Base-by-base conservation (phyloP, 108 stramenopile genomes). In the Nitzschia inconspicua region DNA sequence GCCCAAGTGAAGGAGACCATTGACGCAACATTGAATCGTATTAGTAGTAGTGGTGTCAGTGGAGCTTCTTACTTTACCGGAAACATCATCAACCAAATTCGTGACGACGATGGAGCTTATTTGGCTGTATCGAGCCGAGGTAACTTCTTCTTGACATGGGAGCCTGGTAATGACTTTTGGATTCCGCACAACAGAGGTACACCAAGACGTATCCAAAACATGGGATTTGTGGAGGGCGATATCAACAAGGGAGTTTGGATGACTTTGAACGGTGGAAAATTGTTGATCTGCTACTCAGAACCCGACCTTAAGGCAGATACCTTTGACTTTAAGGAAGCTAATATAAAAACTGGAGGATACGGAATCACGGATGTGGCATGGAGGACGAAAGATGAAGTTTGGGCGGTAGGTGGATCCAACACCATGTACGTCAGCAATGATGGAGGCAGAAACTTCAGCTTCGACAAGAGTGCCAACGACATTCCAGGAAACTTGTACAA, bases 61-160 rank as follows among this genome's bases (percentile, higher is more conserved):
- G 97, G 97, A 22, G 97, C 97, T 1, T 88, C 85, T 2, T 98
- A 95, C 87, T 98, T 96, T 60, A 90, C 94, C 3, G 97, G 97
- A 26, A 66, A 62, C 26, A 95, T 98, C 65, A 90, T 89, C 47
- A 89, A 93, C 64, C 91, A 94, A 57, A 79, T 88, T 41, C 73
- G 87, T 31, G 96, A 94, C 54, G 73, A 83, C 44, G 48, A 75
- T 41, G 96, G 96, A 14, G 81, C 83, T 2, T 97, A 96, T 71
- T 50, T 97, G 35, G 95, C 96, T 11, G 93, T 97, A 0, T 78
- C 79, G 4, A 90, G 90, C 25, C 92, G 95, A 39, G 97, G 97
- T 44, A 98, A 98, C 90, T 96, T 98, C 65, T 98, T 95, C 86
- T 70, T 98, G 26, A 98, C 97, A 1, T 98, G 97, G 97, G 79